Conservation (phyloP, 768 basidiomycete genomes). For the Boletus rubropictus region DNA sequence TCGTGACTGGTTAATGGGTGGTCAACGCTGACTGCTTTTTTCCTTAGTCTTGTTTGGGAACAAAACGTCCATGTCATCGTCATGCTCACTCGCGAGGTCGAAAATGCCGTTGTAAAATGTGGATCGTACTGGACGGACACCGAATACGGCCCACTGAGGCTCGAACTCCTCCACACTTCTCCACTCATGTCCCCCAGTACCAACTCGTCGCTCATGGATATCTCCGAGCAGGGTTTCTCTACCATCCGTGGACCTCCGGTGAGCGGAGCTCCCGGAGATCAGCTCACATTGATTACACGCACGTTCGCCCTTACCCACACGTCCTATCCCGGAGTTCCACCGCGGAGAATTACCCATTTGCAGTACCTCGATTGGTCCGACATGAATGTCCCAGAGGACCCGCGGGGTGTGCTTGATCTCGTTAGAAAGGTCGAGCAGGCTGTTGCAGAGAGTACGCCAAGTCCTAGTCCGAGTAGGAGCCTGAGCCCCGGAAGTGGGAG, state of each 20-base stretch:
- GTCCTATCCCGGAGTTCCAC: slow-evolving; percentile 50
- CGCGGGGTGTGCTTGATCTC: slow-evolving; percentile 66
- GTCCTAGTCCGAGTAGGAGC: slow-evolving; percentile 26
- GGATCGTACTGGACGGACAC: slow-evolving; percentile 80
- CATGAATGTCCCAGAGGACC: slow-evolving; percentile 87
- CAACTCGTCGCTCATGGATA: slow-evolving; percentile 31
- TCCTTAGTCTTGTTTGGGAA: slow-evolving; percentile 76
- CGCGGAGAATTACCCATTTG: slow-evolving; percentile 74
- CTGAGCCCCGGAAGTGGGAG: slow-evolving; percentile 18
- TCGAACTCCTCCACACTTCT: slow-evolving; percentile 46
- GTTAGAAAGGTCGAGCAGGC: slow-evolving; percentile 58
- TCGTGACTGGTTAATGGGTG: background rate
- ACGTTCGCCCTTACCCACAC: slow-evolving; percentile 65
- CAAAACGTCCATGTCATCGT: slow-evolving; percentile 93
- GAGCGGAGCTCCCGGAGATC: slow-evolving; percentile 8
- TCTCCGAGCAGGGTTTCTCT: slow-evolving; percentile 32
- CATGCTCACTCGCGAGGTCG: slow-evolving; percentile 92
- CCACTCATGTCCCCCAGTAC: slow-evolving; percentile 30
- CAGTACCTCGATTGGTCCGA: slow-evolving; percentile 97
- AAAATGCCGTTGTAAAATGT: slow-evolving; percentile 86
- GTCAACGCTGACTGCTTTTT: slow-evolving; percentile 5
- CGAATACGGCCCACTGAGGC: slow-evolving; percentile 63
- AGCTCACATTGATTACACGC: slow-evolving; percentile 43
- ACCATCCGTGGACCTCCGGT: slow-evolving; percentile 24
- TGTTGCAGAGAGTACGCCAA: slow-evolving; percentile 25